Percentiles rank a stretch among this genome's conserved stretches.
These are phyloP conservation scores for Ambrosiella beaveri DNA, from an alignment of 2,329 filamentous ascomycete genomes.

Conservation along the genomic window DNA sequence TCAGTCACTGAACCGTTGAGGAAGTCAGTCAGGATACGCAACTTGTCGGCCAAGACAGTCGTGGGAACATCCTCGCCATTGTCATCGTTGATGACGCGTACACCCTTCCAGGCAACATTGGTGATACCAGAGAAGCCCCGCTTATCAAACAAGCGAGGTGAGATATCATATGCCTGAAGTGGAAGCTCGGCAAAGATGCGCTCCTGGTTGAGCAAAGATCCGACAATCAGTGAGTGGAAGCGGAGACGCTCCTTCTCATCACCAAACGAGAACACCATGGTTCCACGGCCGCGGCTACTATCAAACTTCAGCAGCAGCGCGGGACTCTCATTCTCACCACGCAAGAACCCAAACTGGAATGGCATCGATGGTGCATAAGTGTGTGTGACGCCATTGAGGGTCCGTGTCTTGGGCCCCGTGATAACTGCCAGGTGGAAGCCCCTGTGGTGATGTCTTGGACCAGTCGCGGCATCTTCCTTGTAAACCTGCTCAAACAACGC, in stretches of 20 bases:
- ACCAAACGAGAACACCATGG: constrained; percentile 61
- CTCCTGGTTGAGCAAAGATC: constrained; percentile 52
- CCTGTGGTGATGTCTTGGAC: constrained; percentile 54
- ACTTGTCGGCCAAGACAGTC: constrained; percentile 57
- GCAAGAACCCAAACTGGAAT: constrained; percentile 61
- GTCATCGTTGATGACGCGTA: constrained; percentile 56
- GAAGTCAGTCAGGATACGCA: constrained; percentile 61
- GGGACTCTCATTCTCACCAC: constrained; percentile 51
- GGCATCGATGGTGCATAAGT: constrained; percentile 46
- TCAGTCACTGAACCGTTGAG: constrained; percentile 66
- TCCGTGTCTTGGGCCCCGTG: constrained; percentile 61
- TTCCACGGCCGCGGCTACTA: constrained; percentile 46
- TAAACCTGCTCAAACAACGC: constrained; percentile 56
- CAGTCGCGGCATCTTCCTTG: constrained; percentile 54
- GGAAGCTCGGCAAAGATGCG: constrained; percentile 52
- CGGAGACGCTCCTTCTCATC: constrained; percentile 52
- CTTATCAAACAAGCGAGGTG: constrained; percentile 32
- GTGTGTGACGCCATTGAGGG: constrained; percentile 60
- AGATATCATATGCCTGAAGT: constrained; percentile 46
- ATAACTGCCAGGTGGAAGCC: constrained; percentile 66
- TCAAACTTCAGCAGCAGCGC: constrained; percentile 55
- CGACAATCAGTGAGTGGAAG: constrained; percentile 57
- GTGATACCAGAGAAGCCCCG: constrained; percentile 33
- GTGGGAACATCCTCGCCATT: constrained; percentile 41
- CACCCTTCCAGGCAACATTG: constrained; percentile 45